A percentile compares a stretch with the other conserved stretches of the same genome.
These are phyloP conservation scores for Chrysophaeum taylorii DNA, from an alignment of 352 stramenopile genomes.

Conservation along the genomic window DNA sequence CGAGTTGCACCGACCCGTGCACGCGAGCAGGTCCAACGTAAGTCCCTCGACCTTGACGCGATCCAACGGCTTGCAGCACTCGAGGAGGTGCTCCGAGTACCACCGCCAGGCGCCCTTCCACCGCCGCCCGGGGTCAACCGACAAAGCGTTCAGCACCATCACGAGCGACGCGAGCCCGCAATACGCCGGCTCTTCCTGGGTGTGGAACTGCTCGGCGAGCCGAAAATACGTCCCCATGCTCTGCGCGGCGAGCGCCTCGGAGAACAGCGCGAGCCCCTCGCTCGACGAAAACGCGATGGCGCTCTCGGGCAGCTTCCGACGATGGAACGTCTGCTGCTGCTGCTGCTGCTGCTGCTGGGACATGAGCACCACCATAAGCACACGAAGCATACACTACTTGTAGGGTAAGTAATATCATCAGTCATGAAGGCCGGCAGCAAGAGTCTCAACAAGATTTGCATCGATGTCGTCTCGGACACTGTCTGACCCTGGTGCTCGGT, in stretches of 20 bases:
- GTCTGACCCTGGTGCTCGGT: neutral
- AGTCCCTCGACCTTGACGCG: slow-evolving; percentile 49
- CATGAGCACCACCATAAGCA: too few species aligned
- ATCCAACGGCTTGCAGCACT: slow-evolving; percentile 64
- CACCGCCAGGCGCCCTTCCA: slow-evolving; percentile 70
- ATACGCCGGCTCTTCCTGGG: slow-evolving; percentile 56
- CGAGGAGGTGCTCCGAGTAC: slow-evolving; percentile 61
- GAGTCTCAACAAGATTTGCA: too few species aligned
- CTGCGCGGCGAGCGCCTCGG: slow-evolving; percentile 47
- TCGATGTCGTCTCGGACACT: neutral
- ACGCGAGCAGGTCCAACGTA: slow-evolving; percentile 55
- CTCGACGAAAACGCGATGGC: slow-evolving; percentile 66
- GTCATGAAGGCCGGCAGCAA: too few species aligned
- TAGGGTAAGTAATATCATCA: too few species aligned
- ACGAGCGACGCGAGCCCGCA: slow-evolving; percentile 66
- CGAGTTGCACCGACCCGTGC: slow-evolving; percentile 65
- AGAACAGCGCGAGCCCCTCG: slow-evolving; percentile 66
- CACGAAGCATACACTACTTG: too few species aligned
- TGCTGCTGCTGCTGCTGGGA: too few species aligned
- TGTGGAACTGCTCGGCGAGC: slow-evolving; percentile 66
- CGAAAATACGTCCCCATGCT: slow-evolving; percentile 72
- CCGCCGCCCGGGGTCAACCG: slow-evolving; percentile 53
- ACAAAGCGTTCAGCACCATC: slow-evolving; percentile 67
- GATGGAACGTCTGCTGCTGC: slow-evolving; percentile 67
- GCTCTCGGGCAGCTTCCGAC: slow-evolving; percentile 57